Evolutionary conservation across 78 protist genomes (phyloP).

Genomic region (Dictyostelium brefeldianum): DNA sequence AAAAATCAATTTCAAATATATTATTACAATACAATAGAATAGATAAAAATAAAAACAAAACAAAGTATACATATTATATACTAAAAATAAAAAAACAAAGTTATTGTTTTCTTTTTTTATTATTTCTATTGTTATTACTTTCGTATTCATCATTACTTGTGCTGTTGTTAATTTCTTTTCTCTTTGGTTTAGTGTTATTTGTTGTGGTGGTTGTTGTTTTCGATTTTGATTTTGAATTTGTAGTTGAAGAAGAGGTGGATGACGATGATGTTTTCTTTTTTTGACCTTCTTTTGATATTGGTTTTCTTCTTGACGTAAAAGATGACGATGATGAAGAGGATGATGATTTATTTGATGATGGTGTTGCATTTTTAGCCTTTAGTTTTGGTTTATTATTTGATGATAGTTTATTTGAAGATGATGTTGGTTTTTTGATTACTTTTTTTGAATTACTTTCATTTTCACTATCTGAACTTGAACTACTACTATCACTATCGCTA

Average conservation of each 20-base stretch:
- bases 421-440: background rate
- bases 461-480: background rate
- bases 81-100: no score
- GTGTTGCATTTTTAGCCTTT: background rate
- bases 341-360: background rate
- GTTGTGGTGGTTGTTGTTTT: no score
- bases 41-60: background rate
- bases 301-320: conserved; percentile 25
- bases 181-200: background rate
- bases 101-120: conserved; percentile 7
- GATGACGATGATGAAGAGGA: background rate
- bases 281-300: background rate
- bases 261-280: background rate
- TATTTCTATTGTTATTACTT: background rate
- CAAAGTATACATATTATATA: no score
- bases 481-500: background rate
- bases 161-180: conserved; percentile 6
- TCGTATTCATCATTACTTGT: background rate
- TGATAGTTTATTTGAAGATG: background rate
- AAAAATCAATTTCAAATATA: no score
- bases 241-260: background rate
- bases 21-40: no score
- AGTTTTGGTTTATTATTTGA: background rate
- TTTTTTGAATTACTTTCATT: background rate
- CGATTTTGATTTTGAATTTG: background rate